Evolutionary conservation across 2,329 filamentous ascomycete species (phyloP), one percentile per base, ranked within the genome.

Genomic region (Neofusicoccum laricinum): DNA sequence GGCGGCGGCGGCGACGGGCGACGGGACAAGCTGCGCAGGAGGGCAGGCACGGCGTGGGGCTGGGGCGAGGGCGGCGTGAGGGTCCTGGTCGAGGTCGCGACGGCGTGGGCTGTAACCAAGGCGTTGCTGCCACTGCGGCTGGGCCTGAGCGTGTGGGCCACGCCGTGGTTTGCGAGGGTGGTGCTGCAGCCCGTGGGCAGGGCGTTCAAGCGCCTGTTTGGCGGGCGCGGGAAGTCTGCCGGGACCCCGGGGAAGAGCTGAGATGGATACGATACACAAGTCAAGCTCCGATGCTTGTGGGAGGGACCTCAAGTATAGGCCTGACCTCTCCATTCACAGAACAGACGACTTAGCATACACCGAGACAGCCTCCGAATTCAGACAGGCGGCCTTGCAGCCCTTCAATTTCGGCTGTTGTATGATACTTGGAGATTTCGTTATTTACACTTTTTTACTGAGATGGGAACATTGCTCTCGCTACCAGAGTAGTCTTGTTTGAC

Each of bases 101-200:
- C 95, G 19, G 93, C 95, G 4, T 99, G 95, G 81, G 90, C 92
- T 0, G 85, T 97, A 67, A 96, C 92, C 0, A 99, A 99, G 79
- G 88, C 87, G 15, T 73, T 98, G 65, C 76, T 99, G 67, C 92
- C 95, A 0, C 71, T 91, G 12, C 85, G 95, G 69, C 85, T 99
- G 66, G 80, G 89, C 30, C 77, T 87, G 6, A 97, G 93, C 78
- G 84, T 96, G 3, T 96, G 91, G 92, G 90, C 86, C 14, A 97
- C 95, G 51, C 95, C 95, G 3, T 96, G 92, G 90, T 96, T 98
- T 82, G 93, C 93, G 1, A 85, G 88, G 48, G 79, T 85, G 0
- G 48, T 36, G 25, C n/a, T 63, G 6, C 38, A n/a, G 38, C 21
- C 48, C 8, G 38, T 63, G 4, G 61, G 48, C 8, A 53, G 41